phyloP scores from a whole-genome alignment of 768 basidiomycete species.

The Suillus sp. region DNA sequence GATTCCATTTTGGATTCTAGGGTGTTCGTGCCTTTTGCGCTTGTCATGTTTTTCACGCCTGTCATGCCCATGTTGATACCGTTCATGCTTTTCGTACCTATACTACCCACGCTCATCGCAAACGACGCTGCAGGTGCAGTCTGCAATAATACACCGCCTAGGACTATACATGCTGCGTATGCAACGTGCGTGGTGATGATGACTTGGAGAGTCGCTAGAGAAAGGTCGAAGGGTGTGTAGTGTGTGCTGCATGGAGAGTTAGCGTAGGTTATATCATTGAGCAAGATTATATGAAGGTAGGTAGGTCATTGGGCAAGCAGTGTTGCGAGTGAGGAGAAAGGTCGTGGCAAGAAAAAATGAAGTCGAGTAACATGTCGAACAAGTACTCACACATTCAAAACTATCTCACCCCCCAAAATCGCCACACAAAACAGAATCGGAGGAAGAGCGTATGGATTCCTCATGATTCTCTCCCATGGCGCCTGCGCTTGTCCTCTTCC shows the following conservation, averaged over 20 bases:
- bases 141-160: conserved; percentile 87
- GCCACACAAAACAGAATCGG: conserved; percentile 60
- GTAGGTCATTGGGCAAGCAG: background rate
- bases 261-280: background rate
- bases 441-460: conserved; percentile 75
- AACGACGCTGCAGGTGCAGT: conserved; percentile 63
- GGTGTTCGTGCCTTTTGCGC: conserved; percentile 6
- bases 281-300: background rate
- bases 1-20: conserved; percentile 73
- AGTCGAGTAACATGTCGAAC: background rate
- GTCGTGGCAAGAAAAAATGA: conserved; percentile 1
- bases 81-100: background rate
- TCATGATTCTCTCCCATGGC: conserved; percentile 40
- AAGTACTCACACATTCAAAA: conserved; percentile 57
- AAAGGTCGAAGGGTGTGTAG: conserved; percentile 78
- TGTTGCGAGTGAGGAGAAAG: background rate
- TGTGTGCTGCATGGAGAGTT: conserved; percentile 39
- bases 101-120: background rate
- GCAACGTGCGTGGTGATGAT: conserved; percentile 80
- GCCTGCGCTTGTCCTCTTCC: background rate
- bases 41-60: conserved; percentile 3
- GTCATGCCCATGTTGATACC: conserved; percentile 17
- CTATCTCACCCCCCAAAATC: conserved; percentile 54
- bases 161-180: conserved; percentile 79
- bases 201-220: conserved; percentile 78